Base-by-base conservation (phyloP, 2,329 filamentous ascomycete species). In the Epichloe baconii region DNA sequence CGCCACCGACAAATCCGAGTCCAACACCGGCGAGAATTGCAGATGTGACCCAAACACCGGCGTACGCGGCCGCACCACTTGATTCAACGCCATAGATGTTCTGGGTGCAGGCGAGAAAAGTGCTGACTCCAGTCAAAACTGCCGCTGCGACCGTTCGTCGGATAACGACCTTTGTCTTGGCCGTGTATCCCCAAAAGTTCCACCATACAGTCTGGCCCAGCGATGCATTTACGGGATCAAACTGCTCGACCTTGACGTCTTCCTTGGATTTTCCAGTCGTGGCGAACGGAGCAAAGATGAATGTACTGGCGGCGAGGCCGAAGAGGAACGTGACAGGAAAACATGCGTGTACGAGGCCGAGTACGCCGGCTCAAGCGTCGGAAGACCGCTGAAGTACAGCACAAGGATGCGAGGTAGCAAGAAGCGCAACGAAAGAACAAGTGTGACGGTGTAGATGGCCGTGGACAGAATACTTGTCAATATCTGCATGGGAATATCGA, bases 351-450 rank as follows among this genome's bases (percentile, higher is more conserved):
- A 78, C 1, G 77, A 78, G 11, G 83, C 78, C 21, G 76, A 71
- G 63, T 91, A 81, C 3, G 82, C 85, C 12, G 77, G 74, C 55
- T 79, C 76, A 47, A 96, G 72, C 34, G 81, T 84, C 6, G 78
- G 76, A 49, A 96, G 75, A 51, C 75, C 76, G n/a, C 77, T 70
- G 62, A 95, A 95, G 70, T 91, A 78, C 34, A 80, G 70, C 48
- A 89, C 78, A n/a, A 96, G 74, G 60, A 80, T 80, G 23, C 71
- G 67, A 6, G 88, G 87, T 15, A 95, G 76, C 68, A 82, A 83
- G 15, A 82, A 82, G 52, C 76, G 75, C 65, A 86, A 82, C 50
- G 83, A 81, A 48, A 78, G 67, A 60, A 85, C 86, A 34, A 95
- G 69, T 1, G 80, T 73, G n/a, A 89, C 74, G 51, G 78, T 79